Percentiles rank a stretch among this genome's conserved stretches.
These are phyloP conservation scores for Pseudocercospora fijiensis DNA, from an alignment of 2,329 filamentous ascomycete species.

Conservation along the genomic window DNA sequence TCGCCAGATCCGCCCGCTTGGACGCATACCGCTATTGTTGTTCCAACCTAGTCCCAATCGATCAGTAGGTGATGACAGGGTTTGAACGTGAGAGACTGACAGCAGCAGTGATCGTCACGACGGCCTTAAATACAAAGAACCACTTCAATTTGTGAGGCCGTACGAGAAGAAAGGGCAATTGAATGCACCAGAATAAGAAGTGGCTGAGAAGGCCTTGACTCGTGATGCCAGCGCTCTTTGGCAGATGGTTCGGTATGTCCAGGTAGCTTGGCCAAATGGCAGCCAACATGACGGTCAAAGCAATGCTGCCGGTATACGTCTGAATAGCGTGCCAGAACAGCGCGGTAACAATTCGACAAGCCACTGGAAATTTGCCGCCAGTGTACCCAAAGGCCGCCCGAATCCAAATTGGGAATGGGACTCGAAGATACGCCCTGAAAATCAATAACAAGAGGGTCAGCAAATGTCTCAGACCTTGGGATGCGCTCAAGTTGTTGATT, in stretches of 20 bases:
- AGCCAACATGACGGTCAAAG: conserved; percentile 52
- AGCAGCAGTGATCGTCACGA: conserved; percentile 53
- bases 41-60: conserved; percentile 34
- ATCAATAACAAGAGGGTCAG: too few relatives aligned
- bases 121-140: conserved; percentile 36
- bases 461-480: too few relatives aligned
- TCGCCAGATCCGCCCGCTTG: conserved; percentile 35
- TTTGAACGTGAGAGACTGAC: conserved; percentile 33
- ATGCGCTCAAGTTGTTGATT: too few relatives aligned
- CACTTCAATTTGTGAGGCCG: conserved; percentile 55
- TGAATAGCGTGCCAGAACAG: conserved; percentile 67
- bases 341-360: conserved; percentile 55
- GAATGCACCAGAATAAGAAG: conserved; percentile 58
- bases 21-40: conserved; percentile 40
- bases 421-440: conserved; percentile 51
- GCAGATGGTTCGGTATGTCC: conserved; percentile 54
- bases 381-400: conserved; percentile 59
- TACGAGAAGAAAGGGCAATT: conserved; percentile 53
- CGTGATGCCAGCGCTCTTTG: conserved; percentile 53
- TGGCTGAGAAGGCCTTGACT: conserved; percentile 58
- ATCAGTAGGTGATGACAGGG: background rate
- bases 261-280: conserved; percentile 61
- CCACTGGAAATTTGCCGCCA: conserved; percentile 56
- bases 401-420: conserved; percentile 57
- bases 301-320: conserved; percentile 61